A percentile compares a stretch with the other conserved stretches of the same genome.
These are phyloP conservation scores for Phytopythium oedochilum DNA, from an alignment of 352 stramenopile species.

Conservation along the genomic window DNA sequence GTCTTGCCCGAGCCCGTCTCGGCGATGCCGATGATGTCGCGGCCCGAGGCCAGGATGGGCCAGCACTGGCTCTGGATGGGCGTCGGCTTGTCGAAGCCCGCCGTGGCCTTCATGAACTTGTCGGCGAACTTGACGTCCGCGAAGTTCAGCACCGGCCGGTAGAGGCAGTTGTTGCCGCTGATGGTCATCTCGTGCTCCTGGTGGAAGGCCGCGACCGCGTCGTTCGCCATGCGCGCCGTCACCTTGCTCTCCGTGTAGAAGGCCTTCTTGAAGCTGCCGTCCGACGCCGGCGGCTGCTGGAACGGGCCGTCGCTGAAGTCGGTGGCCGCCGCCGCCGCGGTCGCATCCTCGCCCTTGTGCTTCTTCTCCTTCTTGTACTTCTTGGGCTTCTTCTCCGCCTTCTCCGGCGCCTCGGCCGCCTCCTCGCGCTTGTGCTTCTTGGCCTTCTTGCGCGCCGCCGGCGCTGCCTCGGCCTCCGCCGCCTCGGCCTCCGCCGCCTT, in stretches of 20 bases:
- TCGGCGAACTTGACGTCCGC: conserved; percentile 66
- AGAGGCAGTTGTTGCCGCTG: conserved; percentile 83
- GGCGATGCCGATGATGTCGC: conserved; percentile 91
- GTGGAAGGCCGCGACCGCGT: conserved; percentile 85
- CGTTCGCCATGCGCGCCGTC: conserved; percentile 70
- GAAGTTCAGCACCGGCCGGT: conserved; percentile 77
- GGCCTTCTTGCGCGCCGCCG: conserved; percentile 8
- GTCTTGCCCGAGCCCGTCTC: conserved; percentile 96
- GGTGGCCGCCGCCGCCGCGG: conserved; percentile 12
- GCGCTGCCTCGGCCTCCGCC: background rate
- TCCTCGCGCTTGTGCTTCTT: conserved; percentile 17
- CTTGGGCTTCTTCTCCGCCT: conserved; percentile 38
- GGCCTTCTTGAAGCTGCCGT: conserved; percentile 78
- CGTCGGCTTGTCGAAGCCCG: conserved; percentile 91
- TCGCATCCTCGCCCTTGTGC: conserved; percentile 7
- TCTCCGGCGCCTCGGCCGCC: conserved; percentile 18
- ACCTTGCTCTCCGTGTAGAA: conserved; percentile 80
- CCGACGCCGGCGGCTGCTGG: conserved; percentile 56
- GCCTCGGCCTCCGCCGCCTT: conserved; percentile 20
- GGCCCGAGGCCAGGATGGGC: conserved; percentile 83
- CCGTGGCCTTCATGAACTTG: conserved; percentile 86
- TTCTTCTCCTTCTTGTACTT: conserved; percentile 48
- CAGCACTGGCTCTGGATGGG: conserved; percentile 98
- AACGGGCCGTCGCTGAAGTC: conserved; percentile 73
- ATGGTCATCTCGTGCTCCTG: conserved; percentile 81